Evolutionary conservation across 768 basidiomycete species (phyloP), one percentile per base, ranked within the genome.

Genomic region (Mycena floridula): DNA sequence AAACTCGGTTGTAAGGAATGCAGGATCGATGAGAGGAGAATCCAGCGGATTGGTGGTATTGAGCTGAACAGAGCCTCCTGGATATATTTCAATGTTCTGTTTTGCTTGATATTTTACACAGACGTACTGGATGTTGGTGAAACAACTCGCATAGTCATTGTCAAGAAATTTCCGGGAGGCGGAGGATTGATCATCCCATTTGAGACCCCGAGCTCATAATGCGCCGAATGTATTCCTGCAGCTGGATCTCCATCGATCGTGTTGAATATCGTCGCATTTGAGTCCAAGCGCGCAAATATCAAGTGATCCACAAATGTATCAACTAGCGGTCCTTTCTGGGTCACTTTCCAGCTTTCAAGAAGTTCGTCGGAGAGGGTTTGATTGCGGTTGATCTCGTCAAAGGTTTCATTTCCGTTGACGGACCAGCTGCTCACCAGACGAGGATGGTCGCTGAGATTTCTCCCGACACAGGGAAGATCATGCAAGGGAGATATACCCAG

Each of bases 1-100:
- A 39, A 53, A 51, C 15, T 48, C 47, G 11, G 55, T 47, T 26
- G 46, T 51, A 30, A 69, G 62, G 59, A 73, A 70, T 43, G 66
- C 64, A 2, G 70, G 68, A 51, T 76, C 65, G 57, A 76, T 72
- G 18, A 56, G 40, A 1, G 74, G 73, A 25, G 54, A 32, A 35
- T 59, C 59, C 57, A 72, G 74, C 22, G 69, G 58, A 48, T 60
- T 54, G 21, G 59, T 62, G 12, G 69, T 66, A 37, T 56, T 66
- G 48, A 75, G 49, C 7, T 51, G 56, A 7, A 65, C 37, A 9
- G 53, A 55, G 20, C 64, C 64, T 25, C 60, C 60, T 62, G 2
- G 21, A 24, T 16, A 18, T 20, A 16, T 18, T 22, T n/a, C 26
- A 25, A 36, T 27, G 20, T 3, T 22, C 15, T 26, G 3, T 3